These are phyloP conservation scores for Clarkia xantiana DNA, from an alignment of 345 rosid genomes.

Conservation along the genomic window DNA sequence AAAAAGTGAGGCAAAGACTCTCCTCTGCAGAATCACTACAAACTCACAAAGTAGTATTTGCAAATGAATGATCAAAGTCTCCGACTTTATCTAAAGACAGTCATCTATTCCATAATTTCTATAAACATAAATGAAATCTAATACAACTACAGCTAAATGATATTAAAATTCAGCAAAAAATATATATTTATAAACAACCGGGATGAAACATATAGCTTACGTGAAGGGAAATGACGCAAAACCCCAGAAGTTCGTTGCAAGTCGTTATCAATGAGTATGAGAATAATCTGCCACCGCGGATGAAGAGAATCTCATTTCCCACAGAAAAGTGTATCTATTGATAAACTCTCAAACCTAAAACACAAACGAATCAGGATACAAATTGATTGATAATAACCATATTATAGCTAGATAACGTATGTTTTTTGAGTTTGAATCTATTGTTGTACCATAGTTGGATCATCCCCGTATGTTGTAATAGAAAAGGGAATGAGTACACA, in stretches of 20 bases:
- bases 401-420: not conserved
- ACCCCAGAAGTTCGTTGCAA: slow-evolving; percentile 60
- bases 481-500: slow-evolving; percentile 59
- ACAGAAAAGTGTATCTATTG: slow-evolving; percentile 35
- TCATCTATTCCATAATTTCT: slow-evolving; percentile 86
- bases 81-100: slow-evolving; percentile 49
- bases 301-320: slow-evolving; percentile 76
- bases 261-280: slow-evolving; percentile 53
- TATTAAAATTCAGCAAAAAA: slow-evolving; percentile 1
- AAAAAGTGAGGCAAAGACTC: slow-evolving; percentile 58
- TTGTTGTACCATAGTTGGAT: slow-evolving; percentile 53
- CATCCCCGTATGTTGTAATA: slow-evolving; percentile 73
- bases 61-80: slow-evolving; percentile 78
- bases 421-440: not conserved
- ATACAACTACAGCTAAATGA: not conserved
- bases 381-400: not conserved
- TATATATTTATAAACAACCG: not conserved
- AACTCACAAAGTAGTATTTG: slow-evolving; percentile 64
- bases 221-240: slow-evolving; percentile 77
- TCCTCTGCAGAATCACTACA: slow-evolving; percentile 51
- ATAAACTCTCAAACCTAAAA: slow-evolving; percentile 60
- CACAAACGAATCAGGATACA: not conserved
- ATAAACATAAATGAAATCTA: not conserved
- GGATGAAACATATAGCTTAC: slow-evolving; percentile 25
- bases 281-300: slow-evolving; percentile 49